These are phyloP conservation scores for Taphrina pruni DNA, from an alignment of 1,139 yeast species.

Conservation along the genomic window DNA sequence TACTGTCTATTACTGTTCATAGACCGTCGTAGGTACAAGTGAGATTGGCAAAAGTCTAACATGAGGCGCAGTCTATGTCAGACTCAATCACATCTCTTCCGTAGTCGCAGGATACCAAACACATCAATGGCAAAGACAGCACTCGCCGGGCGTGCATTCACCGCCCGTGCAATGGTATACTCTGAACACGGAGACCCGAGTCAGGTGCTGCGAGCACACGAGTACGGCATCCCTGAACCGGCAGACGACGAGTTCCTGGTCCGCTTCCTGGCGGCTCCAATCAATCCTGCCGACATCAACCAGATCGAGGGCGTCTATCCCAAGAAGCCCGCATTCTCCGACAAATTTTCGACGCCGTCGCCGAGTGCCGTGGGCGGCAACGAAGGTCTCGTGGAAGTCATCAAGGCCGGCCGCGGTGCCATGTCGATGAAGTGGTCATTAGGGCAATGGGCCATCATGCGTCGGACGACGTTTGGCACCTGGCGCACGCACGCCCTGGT, in stretches of 20 bases:
- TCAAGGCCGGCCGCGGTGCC: constrained; percentile 81
- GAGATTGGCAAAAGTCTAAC: too few relatives aligned
- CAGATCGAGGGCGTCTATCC: constrained; percentile 95
- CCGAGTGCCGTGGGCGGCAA: constrained; percentile 87
- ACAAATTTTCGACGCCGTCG: constrained; percentile 58
- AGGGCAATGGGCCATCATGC: constrained; percentile 95
- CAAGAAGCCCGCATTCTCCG: constrained; percentile 69
- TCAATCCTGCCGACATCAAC: constrained; percentile 90
- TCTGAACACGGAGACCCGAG: constrained; percentile 43
- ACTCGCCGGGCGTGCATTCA: neutral
- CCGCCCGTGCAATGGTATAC: constrained; percentile 40
- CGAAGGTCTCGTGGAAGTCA: constrained; percentile 88
- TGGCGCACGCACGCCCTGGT: constrained; percentile 83
- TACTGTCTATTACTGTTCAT: too few relatives aligned
- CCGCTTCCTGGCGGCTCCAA: constrained; percentile 76
- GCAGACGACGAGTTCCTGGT: constrained; percentile 37
- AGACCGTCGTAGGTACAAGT: too few relatives aligned
- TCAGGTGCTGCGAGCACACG: constrained; percentile 35
- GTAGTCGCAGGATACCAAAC: too few relatives aligned
- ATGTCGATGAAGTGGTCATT: constrained; percentile 55
- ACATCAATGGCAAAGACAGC: neutral
- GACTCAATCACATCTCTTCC: neutral
- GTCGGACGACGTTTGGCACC: constrained; percentile 83
- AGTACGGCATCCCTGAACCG: constrained; percentile 30
- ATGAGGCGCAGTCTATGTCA: constrained; percentile 2